phyloP scores from a whole-genome alignment of 805 yeast genomes.

The Myxozyma geophila region DNA sequence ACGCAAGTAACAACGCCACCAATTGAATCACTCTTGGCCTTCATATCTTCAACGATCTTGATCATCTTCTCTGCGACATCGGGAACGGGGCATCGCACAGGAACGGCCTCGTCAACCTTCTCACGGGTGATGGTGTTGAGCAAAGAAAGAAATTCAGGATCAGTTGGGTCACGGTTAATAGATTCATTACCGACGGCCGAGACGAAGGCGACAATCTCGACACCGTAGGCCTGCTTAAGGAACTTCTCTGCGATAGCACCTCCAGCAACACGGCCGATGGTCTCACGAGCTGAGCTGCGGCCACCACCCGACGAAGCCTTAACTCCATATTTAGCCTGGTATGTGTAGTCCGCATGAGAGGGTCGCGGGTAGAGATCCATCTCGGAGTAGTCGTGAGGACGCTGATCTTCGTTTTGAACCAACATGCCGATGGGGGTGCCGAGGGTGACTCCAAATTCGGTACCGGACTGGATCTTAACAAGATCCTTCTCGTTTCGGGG shows the following conservation, averaged over 20 bases:
- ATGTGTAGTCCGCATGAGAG: conserved; percentile 96
- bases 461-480: conserved; percentile 92
- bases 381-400: conserved; percentile 94
- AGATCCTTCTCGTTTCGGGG: conserved; percentile 94
- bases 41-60: conserved; percentile 80
- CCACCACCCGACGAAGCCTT: conserved; percentile 98
- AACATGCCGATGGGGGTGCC: conserved; percentile 97
- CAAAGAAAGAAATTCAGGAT: conserved; percentile 63
- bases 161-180: conserved; percentile 69
- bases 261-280: conserved; percentile 98
- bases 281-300: conserved; percentile 94
- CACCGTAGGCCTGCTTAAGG: conserved; percentile 70
- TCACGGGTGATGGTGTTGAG: conserved; percentile 84
- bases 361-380: conserved; percentile 97
- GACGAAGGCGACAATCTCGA: conserved; percentile 96
- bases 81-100: conserved; percentile 90
- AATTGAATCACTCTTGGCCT: conserved; percentile 87
- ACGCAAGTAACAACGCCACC: conserved; percentile 99
- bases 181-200: conserved; percentile 84
- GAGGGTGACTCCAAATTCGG: conserved; percentile 84
- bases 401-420: conserved; percentile 91
- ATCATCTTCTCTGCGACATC: conserved; percentile 76
- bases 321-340: conserved; percentile 84
- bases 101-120: conserved; percentile 82
- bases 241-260: conserved; percentile 98